Evolutionary conservation across 192 early-diverging fungal genomes (phyloP).

Genomic region (Entomortierella beljakovae): DNA sequence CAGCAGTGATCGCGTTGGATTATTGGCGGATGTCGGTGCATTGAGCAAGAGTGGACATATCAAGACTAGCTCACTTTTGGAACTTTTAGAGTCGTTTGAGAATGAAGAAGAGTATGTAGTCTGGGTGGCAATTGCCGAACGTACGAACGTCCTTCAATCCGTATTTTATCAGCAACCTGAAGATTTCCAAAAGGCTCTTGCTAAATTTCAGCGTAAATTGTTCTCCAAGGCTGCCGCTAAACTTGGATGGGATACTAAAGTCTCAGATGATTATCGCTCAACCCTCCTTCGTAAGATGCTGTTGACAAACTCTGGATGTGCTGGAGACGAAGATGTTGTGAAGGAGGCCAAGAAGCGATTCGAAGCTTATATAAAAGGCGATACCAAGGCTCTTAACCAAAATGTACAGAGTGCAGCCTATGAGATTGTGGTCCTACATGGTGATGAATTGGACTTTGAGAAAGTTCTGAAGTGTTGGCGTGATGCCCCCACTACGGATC

Average conservation of each 20-base stretch:
- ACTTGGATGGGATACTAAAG: slow-evolving; percentile 83
- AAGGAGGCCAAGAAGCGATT: slow-evolving; percentile 80
- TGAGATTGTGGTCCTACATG: slow-evolving; percentile 73
- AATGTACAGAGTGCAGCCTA: slow-evolving; percentile 81
- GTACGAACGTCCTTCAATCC: slow-evolving; percentile 66
- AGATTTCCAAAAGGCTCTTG: slow-evolving; percentile 70
- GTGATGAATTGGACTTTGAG: slow-evolving; percentile 71
- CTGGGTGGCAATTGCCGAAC: slow-evolving; percentile 72
- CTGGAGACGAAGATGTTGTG: slow-evolving; percentile 72
- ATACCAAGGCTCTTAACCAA: slow-evolving; percentile 78
- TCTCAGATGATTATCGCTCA: slow-evolving; percentile 79
- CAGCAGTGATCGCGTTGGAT: slow-evolving; percentile 80
- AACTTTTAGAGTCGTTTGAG: slow-evolving; percentile 76
- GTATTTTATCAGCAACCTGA: slow-evolving; percentile 78
- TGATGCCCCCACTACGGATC: slow-evolving; percentile 71
- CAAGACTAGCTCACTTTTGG: slow-evolving; percentile 80
- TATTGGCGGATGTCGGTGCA: slow-evolving; percentile 86
- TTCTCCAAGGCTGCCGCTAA: slow-evolving; percentile 78
- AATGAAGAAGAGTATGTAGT: slow-evolving; percentile 87
- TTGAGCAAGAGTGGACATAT: slow-evolving; percentile 83
- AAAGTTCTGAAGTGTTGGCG: slow-evolving; percentile 72
- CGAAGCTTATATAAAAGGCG: slow-evolving; percentile 67
- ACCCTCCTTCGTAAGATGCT: slow-evolving; percentile 82
- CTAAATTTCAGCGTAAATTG: slow-evolving; percentile 74
- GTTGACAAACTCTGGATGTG: slow-evolving; percentile 75